phyloP scores from a whole-genome alignment of 1,139 yeast species.

The Blastobotrys arbuscula region DNA sequence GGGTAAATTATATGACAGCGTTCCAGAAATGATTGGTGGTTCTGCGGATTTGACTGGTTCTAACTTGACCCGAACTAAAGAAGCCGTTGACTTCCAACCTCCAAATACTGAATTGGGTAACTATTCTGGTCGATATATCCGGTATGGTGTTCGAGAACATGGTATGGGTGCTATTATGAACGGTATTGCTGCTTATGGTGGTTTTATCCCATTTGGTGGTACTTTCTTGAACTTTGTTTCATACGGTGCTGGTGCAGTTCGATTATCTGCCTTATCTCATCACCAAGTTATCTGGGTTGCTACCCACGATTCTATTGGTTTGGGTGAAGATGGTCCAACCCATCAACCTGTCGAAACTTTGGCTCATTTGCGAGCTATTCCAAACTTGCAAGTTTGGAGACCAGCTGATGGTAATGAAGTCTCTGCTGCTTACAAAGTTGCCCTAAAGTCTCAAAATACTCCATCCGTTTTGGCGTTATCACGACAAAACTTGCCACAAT shows the following conservation, averaged over 20 bases:
- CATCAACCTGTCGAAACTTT: slow-evolving; percentile 99
- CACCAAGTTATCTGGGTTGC: slow-evolving; percentile 97
- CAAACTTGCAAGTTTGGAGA: slow-evolving; percentile 96
- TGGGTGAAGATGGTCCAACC: slow-evolving; percentile 99
- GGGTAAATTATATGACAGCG: slow-evolving; percentile 51
- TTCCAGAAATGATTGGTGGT: slow-evolving; percentile 96
- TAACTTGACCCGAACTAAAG: slow-evolving; percentile 86
- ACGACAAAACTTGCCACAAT: slow-evolving; percentile 97
- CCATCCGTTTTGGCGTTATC: slow-evolving; percentile 91
- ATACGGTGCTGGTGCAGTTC: slow-evolving; percentile 95
- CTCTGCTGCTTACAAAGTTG: slow-evolving; percentile 89
- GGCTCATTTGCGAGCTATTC: slow-evolving; percentile 96
- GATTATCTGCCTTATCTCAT: slow-evolving; percentile 91
- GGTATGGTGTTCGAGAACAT: slow-evolving; percentile 99
- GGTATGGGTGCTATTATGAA: slow-evolving; percentile 99
- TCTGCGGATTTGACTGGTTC: slow-evolving; percentile 99
- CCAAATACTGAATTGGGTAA: slow-evolving; percentile 76
- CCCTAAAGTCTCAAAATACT: slow-evolving; percentile 64
- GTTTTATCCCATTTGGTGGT: slow-evolving; percentile 92
- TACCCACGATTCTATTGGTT: slow-evolving; percentile 97
- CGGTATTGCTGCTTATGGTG: slow-evolving; percentile 96
- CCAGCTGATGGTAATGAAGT: slow-evolving; percentile 99
- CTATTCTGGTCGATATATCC: slow-evolving; percentile 88
- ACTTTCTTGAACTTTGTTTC: slow-evolving; percentile 98
- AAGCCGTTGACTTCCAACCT: slow-evolving; percentile 91